phyloP scores from a whole-genome alignment of 345 rosid genomes.

The Melaleuca quinquenervia region DNA sequence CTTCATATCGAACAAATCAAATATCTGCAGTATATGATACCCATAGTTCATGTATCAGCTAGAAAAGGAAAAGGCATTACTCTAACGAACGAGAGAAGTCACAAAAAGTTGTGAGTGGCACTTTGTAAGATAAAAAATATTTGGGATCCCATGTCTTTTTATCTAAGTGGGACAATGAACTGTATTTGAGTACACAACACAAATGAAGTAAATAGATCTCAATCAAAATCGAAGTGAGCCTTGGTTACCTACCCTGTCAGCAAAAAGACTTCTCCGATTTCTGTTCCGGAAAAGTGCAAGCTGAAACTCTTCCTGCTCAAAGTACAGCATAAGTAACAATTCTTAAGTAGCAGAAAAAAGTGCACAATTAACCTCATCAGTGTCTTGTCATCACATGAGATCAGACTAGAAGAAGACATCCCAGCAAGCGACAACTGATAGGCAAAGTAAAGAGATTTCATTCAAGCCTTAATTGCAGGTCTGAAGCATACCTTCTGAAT shows the following conservation, averaged over 20 bases:
- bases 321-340: not conserved
- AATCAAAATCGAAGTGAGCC: not conserved
- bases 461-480: not conserved
- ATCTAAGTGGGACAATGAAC: not conserved
- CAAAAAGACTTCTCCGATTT: slow-evolving; percentile 61
- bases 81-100: not conserved
- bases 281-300: slow-evolving; percentile 77
- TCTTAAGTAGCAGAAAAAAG: not conserved
- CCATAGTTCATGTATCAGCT: not conserved
- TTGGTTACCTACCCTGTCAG: slow-evolving; percentile 51
- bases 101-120: not conserved
- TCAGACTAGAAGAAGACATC: not conserved
- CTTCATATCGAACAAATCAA: slow-evolving; percentile 47
- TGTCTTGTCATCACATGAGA: not conserved
- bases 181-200: not conserved
- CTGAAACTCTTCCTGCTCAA: slow-evolving; percentile 76
- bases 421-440: not conserved
- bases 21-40: slow-evolving; percentile 25
- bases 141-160: not conserved
- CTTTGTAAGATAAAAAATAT: not conserved
- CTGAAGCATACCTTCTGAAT: slow-evolving; percentile 62
- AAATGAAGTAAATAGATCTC: not conserved
- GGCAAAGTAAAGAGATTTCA: not conserved
- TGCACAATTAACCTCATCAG: not conserved
- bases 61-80: not conserved